phyloP scores from a whole-genome alignment of 148 eudicot genomes.

The Drosera capensis region DNA sequence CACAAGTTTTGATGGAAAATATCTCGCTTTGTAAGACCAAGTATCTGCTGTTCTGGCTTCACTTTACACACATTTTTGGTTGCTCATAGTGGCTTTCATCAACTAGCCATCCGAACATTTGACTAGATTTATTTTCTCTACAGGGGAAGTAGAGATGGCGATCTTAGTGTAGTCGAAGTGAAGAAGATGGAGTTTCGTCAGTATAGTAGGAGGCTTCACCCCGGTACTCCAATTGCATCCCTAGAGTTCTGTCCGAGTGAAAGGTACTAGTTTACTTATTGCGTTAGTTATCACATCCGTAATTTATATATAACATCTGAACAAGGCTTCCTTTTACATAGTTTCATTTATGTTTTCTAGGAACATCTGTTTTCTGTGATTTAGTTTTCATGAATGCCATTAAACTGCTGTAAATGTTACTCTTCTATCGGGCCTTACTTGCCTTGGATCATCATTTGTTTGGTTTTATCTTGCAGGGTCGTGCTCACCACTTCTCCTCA shows the following conservation, averaged over 20 bases:
- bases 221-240: conserved; percentile 50
- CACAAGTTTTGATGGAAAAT: conserved; percentile 81
- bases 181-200: conserved; percentile 67
- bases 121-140: conserved; percentile 3
- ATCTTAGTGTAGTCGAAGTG: conserved; percentile 78
- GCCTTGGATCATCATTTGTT: too few species aligned
- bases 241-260: conserved; percentile 92
- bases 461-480: conserved; percentile 55
- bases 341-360: too few species aligned
- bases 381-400: too few species aligned
- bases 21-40: conserved; percentile 76
- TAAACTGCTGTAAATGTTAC: too few species aligned
- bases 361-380: too few species aligned
- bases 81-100: background rate
- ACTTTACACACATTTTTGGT: background rate
- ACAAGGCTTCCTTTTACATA: too few species aligned
- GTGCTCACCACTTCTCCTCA: conserved; percentile 57
- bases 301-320: too few species aligned
- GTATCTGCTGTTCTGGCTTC: background rate
- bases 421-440: too few species aligned
- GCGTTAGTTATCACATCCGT: too few species aligned
- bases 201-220: conserved; percentile 84
- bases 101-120: background rate
- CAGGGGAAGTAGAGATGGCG: conserved; percentile 97
- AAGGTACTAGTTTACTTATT: too few species aligned